Percentiles rank a stretch among this genome's conserved stretches.
These are phyloP conservation scores for Seiridium cupressi DNA, from an alignment of 2,329 filamentous ascomycete genomes.

Conservation along the genomic window DNA sequence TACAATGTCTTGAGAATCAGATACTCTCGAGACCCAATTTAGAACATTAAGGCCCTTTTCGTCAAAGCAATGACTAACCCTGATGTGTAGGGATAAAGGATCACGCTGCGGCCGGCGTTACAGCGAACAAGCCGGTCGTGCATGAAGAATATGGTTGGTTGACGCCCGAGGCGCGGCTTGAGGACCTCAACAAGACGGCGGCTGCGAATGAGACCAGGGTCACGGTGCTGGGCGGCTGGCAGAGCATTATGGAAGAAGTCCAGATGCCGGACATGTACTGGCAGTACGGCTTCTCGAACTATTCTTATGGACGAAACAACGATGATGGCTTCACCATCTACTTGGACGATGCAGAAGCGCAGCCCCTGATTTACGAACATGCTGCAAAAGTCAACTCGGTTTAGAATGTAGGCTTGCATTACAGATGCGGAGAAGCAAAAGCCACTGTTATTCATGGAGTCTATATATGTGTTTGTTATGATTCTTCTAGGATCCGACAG, in stretches of 20 bases:
- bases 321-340: slow-evolving; percentile 58
- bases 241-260: slow-evolving; percentile 43
- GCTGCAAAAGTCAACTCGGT: slow-evolving; percentile 21
- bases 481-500: neutral
- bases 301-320: slow-evolving; percentile 52
- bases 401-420: neutral
- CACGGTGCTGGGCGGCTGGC: slow-evolving; percentile 47
- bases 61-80: no score
- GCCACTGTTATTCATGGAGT: neutral
- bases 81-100: slow-evolving; percentile 39
- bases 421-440: neutral
- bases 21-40: no score
- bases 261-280: slow-evolving; percentile 54
- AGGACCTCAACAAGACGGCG: slow-evolving; percentile 36
- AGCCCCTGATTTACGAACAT: slow-evolving; percentile 41
- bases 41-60: no score
- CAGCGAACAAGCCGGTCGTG: slow-evolving; percentile 49
- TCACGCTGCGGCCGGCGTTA: slow-evolving; percentile 42
- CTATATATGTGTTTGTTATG: neutral
- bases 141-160: slow-evolving; percentile 57
- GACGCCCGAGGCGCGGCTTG: slow-evolving; percentile 44
- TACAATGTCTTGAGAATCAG: no score
- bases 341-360: slow-evolving; percentile 46
- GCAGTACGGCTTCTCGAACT: slow-evolving; percentile 51
- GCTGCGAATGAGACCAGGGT: slow-evolving; percentile 40